phyloP scores from a whole-genome alignment of 768 basidiomycete genomes.

The Naganishia randhawae region DNA sequence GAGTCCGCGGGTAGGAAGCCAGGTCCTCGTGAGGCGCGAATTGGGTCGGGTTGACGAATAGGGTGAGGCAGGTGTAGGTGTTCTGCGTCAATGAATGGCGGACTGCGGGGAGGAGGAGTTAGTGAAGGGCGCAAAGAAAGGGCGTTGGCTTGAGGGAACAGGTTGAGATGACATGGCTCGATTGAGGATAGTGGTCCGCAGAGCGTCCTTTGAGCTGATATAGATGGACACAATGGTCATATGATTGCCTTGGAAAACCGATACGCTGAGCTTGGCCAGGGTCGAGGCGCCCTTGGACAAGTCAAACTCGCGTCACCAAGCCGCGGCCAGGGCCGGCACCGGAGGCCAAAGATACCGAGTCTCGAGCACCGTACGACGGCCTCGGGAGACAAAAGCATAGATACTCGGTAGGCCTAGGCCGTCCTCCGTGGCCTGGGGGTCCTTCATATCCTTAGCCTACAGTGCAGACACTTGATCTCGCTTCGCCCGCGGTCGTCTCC shows the following conservation, averaged over 20 bases:
- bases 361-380: neutral
- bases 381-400: too few relatives aligned
- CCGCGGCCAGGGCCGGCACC: neutral
- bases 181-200: too few relatives aligned
- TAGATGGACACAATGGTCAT: too few relatives aligned
- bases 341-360: neutral
- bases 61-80: constrained; percentile 82
- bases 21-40: constrained; percentile 96
- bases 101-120: constrained; percentile 56
- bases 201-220: too few relatives aligned
- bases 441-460: neutral
- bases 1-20: constrained; percentile 79
- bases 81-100: constrained; percentile 69
- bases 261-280: too few relatives aligned
- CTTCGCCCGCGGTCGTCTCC: neutral
- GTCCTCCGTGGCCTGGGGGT: too few relatives aligned
- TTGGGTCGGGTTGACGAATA: constrained; percentile 91
- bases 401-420: too few relatives aligned
- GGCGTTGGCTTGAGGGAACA: neutral
- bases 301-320: neutral
- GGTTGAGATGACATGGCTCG: too few relatives aligned
- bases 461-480: too few relatives aligned
- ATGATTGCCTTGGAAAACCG: too few relatives aligned
- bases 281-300: neutral
- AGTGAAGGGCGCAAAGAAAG: neutral